Base-by-base conservation (phyloP, 176 grass and related monocot genomes). In the Avena atlantica region DNA sequence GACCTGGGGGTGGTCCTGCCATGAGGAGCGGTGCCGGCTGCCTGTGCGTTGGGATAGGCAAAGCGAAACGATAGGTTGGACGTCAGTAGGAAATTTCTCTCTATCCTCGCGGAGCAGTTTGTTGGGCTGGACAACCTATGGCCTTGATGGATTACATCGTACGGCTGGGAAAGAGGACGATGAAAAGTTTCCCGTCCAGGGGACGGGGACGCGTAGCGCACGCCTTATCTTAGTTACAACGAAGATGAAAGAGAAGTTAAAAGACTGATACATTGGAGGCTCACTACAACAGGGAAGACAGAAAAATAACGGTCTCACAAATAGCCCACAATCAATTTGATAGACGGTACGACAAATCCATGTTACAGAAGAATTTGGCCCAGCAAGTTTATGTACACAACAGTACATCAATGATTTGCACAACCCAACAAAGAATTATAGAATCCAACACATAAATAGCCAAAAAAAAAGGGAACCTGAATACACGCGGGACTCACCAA, bases 381-480 rank as follows among this genome's bases (percentile, higher is more conserved):
- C 6, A 66, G 12, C 11, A 77, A 81, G 67, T 69, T 61, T 76
- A 29, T 91, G 70, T 88, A 65, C 71, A 91, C 82, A 91, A 81
- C 70, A 70, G 21, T 45, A 52, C 45, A 85, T 20, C 9, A 77
- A 88, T 34, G 53, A 76, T 85, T 70, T 31, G 62, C 52, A 37
- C 78, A 71, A 20, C 70, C 37, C 17, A 3, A 14, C 8, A 88
- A 85, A 81, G 23, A 81, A 85, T 78, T 27, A 61, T 47, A 57
- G 67, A 67, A 91, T 24, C 27, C 20, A 85, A 70, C 44, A 56
- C 29, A 84, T 19, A 53, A 81, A 61, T 76, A 81, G 44, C 86
- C 86, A 91, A 91, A 88, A 82, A 88, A 82, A 23, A 34, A 23
- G 8, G 40, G 67, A 52, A 84, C 76, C 89, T 74, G 73, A 78